These are phyloP conservation scores for Lactuca saligna DNA, from an alignment of 129 eudicot genomes.

Conservation along the genomic window DNA sequence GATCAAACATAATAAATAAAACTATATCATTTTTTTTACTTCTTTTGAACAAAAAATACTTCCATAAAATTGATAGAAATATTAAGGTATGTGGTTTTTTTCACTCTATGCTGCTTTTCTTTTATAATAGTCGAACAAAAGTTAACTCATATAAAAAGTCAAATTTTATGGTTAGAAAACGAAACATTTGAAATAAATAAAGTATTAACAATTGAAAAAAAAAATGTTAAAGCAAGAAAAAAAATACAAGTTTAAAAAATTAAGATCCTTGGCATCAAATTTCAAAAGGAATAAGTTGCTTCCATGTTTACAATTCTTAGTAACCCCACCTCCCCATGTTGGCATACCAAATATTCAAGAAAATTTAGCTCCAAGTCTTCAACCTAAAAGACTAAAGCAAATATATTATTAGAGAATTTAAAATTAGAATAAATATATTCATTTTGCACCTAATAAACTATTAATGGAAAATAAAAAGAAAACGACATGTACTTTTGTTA, in stretches of 20 bases:
- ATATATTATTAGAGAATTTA: not conserved
- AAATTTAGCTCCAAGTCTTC: not conserved
- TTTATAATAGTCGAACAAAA: not conserved
- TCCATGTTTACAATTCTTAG: not conserved
- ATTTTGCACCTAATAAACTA: not conserved
- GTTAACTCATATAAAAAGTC: not conserved
- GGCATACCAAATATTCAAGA: not conserved
- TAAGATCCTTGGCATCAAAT: not conserved
- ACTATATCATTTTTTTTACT: too few species aligned
- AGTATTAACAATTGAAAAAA: not conserved
- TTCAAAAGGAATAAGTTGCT: not conserved
- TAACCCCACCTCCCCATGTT: not conserved
- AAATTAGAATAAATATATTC: not conserved
- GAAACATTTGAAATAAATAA: not conserved
- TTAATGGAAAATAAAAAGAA: not conserved
- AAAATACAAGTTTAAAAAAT: not conserved
- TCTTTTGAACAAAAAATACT: too few species aligned
- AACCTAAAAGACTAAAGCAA: slow-evolving; percentile 4
- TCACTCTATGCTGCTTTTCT: too few species aligned
- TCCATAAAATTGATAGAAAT: too few species aligned
- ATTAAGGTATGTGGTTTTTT: too few species aligned
- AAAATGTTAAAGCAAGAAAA: not conserved
- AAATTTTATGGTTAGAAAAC: not conserved
- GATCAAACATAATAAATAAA: too few species aligned
- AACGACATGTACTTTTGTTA: not conserved